Evolutionary conservation across 352 stramenopile genomes (phyloP), one percentile per base, ranked within the genome.

Genomic region (Phytophthora agathidicida): DNA sequence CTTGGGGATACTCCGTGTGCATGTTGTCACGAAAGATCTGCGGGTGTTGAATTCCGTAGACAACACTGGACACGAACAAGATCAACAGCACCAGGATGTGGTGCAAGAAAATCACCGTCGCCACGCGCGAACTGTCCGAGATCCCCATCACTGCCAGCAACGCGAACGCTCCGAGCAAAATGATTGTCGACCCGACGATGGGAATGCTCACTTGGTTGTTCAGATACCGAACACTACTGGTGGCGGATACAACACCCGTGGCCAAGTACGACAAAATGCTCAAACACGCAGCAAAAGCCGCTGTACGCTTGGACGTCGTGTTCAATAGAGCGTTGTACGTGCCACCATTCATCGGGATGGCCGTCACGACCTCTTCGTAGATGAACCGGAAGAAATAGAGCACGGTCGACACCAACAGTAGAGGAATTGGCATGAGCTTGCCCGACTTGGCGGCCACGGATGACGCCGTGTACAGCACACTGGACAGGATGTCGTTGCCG

Each of bases 291-390:
- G 87, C 88, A n/a, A 95, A 73, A 0, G 82, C 84, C 4, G 89
- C 89, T 11, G 91, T 77, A 23, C 81, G 73, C 67, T 97, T 97
- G 27, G 68, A 91, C 11, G 87, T 96, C 22, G 84, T 93, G 71
- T 97, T 96, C 13, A 97, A 61, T 22, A 97, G 75, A 3, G 89
- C 80, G 67, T 96, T 97, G 67, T 96, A 97, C 17, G 85, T 89
- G n/a, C 89, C 88, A 11, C 89, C 89, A 71, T 97, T 96, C 50
- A 95, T 77, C 5, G 88, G 88, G 33, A 97, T 80, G 9, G 89
- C 89, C 13, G 75, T 93, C 28, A 96, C 89, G 1, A 88, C 89
- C 64, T 97, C 89, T 36, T 82, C 80, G 66, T 96, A 97, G 49
- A 97, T 94, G 47, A 88, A 90, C 3, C 79, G 78, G 49, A 77